Conservation (phyloP, 192 early-diverging fungal genomes). For the Gryganskiella cystojenkinii region DNA sequence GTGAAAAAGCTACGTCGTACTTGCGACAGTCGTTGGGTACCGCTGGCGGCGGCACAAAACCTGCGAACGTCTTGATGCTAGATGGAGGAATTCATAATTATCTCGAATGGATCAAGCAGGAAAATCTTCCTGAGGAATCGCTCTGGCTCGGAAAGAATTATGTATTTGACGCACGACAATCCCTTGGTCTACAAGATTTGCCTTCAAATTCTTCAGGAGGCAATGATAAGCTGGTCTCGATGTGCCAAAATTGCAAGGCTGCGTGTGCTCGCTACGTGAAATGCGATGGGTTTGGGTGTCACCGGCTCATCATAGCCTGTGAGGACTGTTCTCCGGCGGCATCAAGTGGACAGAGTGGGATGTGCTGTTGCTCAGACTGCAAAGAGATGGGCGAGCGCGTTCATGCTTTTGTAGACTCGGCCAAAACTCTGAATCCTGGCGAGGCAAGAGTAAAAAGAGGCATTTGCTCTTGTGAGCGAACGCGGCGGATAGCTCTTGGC, state of each 20-base stretch:
- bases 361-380: constrained; percentile 59
- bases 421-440: neutral
- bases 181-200: constrained; percentile 38
- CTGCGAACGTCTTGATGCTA: constrained; percentile 67
- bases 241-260: constrained; percentile 50
- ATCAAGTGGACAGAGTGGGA: constrained; percentile 7
- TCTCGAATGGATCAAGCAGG: constrained; percentile 70
- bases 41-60: constrained; percentile 10
- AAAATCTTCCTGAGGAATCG: constrained; percentile 26
- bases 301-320: constrained; percentile 63
- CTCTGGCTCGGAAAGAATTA: constrained; percentile 77
- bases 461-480: constrained; percentile 41
- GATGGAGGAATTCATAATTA: constrained; percentile 81
- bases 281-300: constrained; percentile 61
- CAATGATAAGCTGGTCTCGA: constrained; percentile 30
- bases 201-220: neutral
- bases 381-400: constrained; percentile 32
- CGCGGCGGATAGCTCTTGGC: constrained; percentile 17
- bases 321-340: constrained; percentile 24
- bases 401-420: constrained; percentile 15
- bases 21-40: constrained; percentile 57
- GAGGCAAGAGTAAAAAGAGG: constrained; percentile 29
- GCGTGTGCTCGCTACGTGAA: constrained; percentile 61
- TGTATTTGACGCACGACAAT: constrained; percentile 78
- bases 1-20: constrained; percentile 71